Evolutionary conservation across 768 basidiomycete genomes (phyloP).

Genomic region (Leccinum incarnatum): DNA sequence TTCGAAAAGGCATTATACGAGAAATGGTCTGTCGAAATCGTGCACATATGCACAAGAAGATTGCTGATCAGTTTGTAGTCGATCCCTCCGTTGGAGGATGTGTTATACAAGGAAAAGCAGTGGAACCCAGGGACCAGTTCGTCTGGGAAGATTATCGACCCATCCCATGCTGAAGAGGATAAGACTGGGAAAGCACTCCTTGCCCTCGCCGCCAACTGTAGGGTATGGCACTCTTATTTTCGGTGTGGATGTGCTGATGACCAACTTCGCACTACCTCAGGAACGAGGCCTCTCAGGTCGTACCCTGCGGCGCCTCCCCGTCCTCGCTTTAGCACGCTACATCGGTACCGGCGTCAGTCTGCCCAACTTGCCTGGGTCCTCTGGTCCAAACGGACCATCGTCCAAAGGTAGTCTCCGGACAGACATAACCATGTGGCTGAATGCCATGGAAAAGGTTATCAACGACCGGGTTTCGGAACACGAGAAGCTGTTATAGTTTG

Average conservation of each 20-base stretch:
- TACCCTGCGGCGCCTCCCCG: conserved; percentile 87
- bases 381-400: conserved; percentile 4
- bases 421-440: conserved; percentile 70
- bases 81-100: conserved; percentile 62
- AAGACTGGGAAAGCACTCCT: conserved; percentile 57
- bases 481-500: conserved; percentile 39
- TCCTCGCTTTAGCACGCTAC: conserved; percentile 85
- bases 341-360: conserved; percentile 49
- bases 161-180: conserved; percentile 48
- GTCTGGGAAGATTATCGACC: conserved; percentile 17
- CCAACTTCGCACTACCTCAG: conserved; percentile 33
- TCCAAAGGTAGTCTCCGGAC: conserved; percentile 17
- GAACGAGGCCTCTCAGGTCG: conserved; percentile 87
- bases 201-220: conserved; percentile 71
- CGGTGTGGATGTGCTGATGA: not conserved
- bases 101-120: conserved; percentile 21
- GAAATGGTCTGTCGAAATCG: conserved; percentile 47
- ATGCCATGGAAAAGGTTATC: conserved; percentile 81
- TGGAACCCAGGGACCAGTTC: conserved; percentile 4
- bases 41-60: not conserved
- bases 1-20: conserved; percentile 67
- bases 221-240: conserved; percentile 47
- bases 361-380: conserved; percentile 13
- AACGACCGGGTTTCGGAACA: conserved; percentile 52
- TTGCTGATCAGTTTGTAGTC: conserved; percentile 37